Evolutionary conservation across 2,329 filamentous ascomycete genomes (phyloP).

Genomic region (Cryphonectria carpinicola): DNA sequence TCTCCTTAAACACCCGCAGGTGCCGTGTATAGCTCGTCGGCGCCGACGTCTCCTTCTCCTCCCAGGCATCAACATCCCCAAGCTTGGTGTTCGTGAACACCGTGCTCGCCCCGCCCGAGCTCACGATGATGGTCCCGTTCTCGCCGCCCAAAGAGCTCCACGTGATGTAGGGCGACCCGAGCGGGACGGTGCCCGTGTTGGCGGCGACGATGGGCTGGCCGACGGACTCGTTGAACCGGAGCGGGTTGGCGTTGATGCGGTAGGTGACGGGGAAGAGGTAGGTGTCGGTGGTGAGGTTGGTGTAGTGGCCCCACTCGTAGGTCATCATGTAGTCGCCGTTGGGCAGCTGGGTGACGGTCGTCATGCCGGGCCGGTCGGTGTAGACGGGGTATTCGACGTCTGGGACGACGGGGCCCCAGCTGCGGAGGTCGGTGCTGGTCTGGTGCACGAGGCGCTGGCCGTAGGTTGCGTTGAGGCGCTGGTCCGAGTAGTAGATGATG

Average conservation of each 20-base stretch:
- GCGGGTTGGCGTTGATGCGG: slow-evolving; percentile 45
- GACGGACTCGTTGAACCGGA: slow-evolving; percentile 41
- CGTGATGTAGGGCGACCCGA: slow-evolving; percentile 47
- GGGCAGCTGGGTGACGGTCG: slow-evolving; percentile 61
- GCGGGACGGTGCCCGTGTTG: slow-evolving; percentile 39
- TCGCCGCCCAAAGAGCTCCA: slow-evolving; percentile 49
- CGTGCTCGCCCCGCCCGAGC: slow-evolving; percentile 42
- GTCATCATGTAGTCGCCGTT: slow-evolving; percentile 65
- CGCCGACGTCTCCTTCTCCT: slow-evolving; percentile 41
- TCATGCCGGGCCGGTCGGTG: slow-evolving; percentile 70
- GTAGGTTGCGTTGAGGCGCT: slow-evolving; percentile 62
- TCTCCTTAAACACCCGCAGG: slow-evolving; percentile 41
- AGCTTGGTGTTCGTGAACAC: slow-evolving; percentile 49
- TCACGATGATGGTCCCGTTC: slow-evolving; percentile 51
- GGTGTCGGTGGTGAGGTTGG: slow-evolving; percentile 39
- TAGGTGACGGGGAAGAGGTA: slow-evolving; percentile 49
- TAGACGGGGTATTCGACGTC: slow-evolving; percentile 67
- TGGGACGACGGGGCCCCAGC: slow-evolving; percentile 64
- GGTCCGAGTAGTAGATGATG: slow-evolving; percentile 73
- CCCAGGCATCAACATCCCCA: slow-evolving; percentile 44
- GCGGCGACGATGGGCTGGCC: slow-evolving; percentile 39
- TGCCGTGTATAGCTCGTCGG: slow-evolving; percentile 44
- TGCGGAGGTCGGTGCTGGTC: slow-evolving; percentile 59
- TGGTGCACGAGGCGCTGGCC: slow-evolving; percentile 73
- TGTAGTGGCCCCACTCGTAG: slow-evolving; percentile 61